A percentile compares a stretch with the other conserved stretches of the same genome.
Conservation (phyloP, 805 yeast genomes). For the Huiozyma naganishii region DNA sequence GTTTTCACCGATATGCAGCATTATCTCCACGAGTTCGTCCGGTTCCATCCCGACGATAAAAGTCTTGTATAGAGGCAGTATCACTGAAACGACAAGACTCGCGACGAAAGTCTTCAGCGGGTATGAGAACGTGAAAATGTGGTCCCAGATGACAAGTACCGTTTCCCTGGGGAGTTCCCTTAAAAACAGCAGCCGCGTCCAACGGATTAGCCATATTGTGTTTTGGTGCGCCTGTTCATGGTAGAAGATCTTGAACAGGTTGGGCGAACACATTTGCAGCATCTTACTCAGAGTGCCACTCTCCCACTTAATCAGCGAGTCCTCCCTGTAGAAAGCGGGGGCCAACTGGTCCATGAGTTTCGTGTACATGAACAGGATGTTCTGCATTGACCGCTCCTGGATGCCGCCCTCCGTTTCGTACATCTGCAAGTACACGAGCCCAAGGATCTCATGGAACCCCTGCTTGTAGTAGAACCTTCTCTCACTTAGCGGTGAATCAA, state of each 20-base stretch:
- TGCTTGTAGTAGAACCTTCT: conserved; percentile 16
- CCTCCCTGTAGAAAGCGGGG: conserved; percentile 20
- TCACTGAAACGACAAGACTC: conserved; percentile 15
- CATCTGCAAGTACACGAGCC: conserved; percentile 20
- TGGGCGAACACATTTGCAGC: conserved; percentile 12
- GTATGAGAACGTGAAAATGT: conserved; percentile 17
- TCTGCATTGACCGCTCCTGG: conserved; percentile 4
- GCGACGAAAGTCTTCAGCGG: conserved; percentile 17
- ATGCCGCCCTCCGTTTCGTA: conserved; percentile 4
- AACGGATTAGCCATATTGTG: conserved; percentile 26
- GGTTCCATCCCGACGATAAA: background rate
- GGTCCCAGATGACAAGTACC: conserved; percentile 24
- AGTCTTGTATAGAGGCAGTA: conserved; percentile 5
- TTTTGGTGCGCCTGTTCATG: conserved; percentile 6
- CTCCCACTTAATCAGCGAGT: conserved; percentile 19
- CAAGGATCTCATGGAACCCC: conserved; percentile 26
- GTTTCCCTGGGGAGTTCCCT: conserved; percentile 21
- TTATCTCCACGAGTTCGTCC: conserved; percentile 18
- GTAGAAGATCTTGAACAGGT: conserved; percentile 9
- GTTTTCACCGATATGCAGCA: conserved; percentile 16
- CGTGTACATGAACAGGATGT: conserved; percentile 16
- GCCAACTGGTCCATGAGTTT: conserved; percentile 20
- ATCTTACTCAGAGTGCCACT: conserved; percentile 12
- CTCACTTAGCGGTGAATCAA: background rate
- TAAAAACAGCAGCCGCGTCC: conserved; percentile 24